These are phyloP conservation scores for Neospermospora avenae DNA, from an alignment of 2,329 filamentous ascomycete species.

Conservation along the genomic window DNA sequence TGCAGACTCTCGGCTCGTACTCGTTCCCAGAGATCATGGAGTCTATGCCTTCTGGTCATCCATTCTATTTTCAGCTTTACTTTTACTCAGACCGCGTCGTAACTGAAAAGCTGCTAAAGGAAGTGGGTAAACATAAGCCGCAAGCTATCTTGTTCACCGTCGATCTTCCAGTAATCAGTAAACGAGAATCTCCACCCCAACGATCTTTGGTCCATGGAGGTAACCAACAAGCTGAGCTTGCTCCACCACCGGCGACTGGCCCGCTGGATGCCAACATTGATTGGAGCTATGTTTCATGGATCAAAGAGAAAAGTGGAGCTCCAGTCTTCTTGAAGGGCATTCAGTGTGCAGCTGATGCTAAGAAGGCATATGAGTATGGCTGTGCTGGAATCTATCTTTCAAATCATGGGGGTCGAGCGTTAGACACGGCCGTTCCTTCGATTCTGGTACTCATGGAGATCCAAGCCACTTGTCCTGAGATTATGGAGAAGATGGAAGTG, in stretches of 20 bases:
- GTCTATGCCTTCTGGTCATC: background rate
- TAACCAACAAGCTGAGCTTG: conserved; percentile 37
- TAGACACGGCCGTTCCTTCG: conserved; percentile 48
- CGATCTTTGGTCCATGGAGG: conserved; percentile 37
- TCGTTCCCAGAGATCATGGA: conserved; percentile 50
- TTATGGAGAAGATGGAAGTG: conserved; percentile 57
- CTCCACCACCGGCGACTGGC: conserved; percentile 49
- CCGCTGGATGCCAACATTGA: conserved; percentile 47
- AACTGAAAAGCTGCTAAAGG: conserved; percentile 44
- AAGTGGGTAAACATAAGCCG: conserved; percentile 43
- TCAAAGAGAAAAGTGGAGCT: conserved; percentile 42
- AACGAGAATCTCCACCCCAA: conserved; percentile 44
- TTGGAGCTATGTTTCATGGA: conserved; percentile 54
- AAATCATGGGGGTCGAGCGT: conserved; percentile 56
- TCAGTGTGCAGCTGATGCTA: conserved; percentile 58
- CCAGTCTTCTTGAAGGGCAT: conserved; percentile 56
- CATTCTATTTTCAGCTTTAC: conserved; percentile 55
- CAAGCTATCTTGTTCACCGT: conserved; percentile 54
- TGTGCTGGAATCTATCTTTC: conserved; percentile 53
- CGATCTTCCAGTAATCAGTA: conserved; percentile 52
- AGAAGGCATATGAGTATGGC: conserved; percentile 45
- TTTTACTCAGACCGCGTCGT: conserved; percentile 50
- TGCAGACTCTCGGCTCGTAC: conserved; percentile 39
- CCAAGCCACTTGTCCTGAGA: conserved; percentile 52
- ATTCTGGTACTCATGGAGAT: conserved; percentile 59